These are phyloP conservation scores for Entomortierella beljakovae DNA, from an alignment of 192 early-diverging fungal genomes.

Conservation along the genomic window DNA sequence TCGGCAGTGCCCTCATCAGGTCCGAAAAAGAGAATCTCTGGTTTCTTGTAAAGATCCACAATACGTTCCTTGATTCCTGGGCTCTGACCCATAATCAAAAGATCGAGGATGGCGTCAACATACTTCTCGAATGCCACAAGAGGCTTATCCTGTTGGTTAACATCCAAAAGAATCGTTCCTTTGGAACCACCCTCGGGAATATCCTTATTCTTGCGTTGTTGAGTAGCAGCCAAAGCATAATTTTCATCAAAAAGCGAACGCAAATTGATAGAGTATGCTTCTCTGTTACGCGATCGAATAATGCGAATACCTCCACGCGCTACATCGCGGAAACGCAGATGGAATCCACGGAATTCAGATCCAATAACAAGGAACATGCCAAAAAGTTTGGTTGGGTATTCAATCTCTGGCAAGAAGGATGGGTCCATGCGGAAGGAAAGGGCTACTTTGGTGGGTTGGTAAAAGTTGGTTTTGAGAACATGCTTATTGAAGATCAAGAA, in stretches of 20 bases:
- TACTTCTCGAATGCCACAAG: constrained; percentile 50
- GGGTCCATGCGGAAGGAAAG: constrained; percentile 98
- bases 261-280: constrained; percentile 97
- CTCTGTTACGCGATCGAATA: constrained; percentile 94
- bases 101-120: constrained; percentile 71
- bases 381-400: constrained; percentile 91
- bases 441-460: constrained; percentile 99
- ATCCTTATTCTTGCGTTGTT: constrained; percentile 99
- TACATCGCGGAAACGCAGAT: constrained; percentile 96
- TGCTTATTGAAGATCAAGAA: constrained; percentile 98
- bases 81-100: constrained; percentile 89
- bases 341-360: constrained; percentile 99
- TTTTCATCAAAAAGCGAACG: constrained; percentile 98
- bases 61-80: constrained; percentile 98
- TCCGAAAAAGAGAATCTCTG: constrained; percentile 92
- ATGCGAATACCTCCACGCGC: constrained; percentile 99
- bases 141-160: constrained; percentile 51
- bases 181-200: constrained; percentile 99
- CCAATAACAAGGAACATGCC: constrained; percentile 98
- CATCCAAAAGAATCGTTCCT: constrained; percentile 83
- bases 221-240: constrained; percentile 95
- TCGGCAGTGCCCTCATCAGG: constrained; percentile 87
- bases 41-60: constrained; percentile 88
- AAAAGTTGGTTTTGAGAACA: constrained; percentile 99
- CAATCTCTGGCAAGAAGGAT: constrained; percentile 89